Conservation (phyloP, 805 yeast species). For the Sugiyamaella marilandica region DNA sequence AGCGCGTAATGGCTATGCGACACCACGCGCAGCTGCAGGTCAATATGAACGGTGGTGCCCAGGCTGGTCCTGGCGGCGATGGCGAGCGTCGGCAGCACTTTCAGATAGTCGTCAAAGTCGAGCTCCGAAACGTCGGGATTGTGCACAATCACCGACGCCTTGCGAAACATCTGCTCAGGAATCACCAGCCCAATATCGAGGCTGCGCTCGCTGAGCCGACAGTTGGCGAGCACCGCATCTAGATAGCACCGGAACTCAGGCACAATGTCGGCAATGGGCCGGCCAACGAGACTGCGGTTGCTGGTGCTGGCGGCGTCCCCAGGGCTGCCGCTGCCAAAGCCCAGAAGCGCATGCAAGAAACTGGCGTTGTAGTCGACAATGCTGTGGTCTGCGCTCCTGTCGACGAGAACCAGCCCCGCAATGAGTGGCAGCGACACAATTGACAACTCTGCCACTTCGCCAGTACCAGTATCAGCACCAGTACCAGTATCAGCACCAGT, state of each 20-base stretch:
- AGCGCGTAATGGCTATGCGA: slow-evolving; percentile 54
- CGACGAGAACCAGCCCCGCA: slow-evolving; percentile 76
- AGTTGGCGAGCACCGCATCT: slow-evolving; percentile 37
- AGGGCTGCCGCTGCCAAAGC: slow-evolving; percentile 39
- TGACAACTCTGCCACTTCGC: slow-evolving; percentile 38
- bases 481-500: no score
- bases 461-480: slow-evolving; percentile 1
- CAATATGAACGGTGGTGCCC: slow-evolving; percentile 62
- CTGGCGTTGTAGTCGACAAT: slow-evolving; percentile 76
- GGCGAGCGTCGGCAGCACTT: slow-evolving; percentile 39
- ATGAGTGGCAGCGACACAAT: slow-evolving; percentile 72
- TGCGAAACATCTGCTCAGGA: slow-evolving; percentile 88
- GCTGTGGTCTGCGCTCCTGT: slow-evolving; percentile 43
- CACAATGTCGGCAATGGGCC: slow-evolving; percentile 51
- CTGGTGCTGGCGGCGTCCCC: background rate
- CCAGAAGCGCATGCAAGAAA: slow-evolving; percentile 73
- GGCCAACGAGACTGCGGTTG: slow-evolving; percentile 33
- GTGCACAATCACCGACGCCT: slow-evolving; percentile 24
- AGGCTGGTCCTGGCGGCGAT: slow-evolving; percentile 65
- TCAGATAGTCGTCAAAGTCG: background rate
- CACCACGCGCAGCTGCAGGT: slow-evolving; percentile 74
- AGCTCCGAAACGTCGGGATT: background rate
- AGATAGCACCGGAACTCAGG: slow-evolving; percentile 56
- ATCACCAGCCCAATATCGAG: slow-evolving; percentile 63
- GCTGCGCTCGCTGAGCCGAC: slow-evolving; percentile 5